Conservation (phyloP, 2,329 filamentous ascomycete genomes). For the Teratosphaeria zuluensis region DNA sequence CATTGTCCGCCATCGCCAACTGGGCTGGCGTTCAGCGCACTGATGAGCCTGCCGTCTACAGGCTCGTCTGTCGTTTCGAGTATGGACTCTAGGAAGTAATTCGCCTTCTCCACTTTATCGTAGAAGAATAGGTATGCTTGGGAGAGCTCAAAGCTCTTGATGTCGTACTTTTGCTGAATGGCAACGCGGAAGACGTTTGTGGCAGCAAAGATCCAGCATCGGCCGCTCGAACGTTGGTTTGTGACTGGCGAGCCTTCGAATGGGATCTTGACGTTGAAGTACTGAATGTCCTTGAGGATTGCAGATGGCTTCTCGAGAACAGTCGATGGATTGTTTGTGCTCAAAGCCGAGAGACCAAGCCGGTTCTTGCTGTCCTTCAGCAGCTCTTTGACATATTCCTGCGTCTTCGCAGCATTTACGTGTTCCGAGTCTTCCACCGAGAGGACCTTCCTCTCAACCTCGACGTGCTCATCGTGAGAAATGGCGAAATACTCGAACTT, state of each 20-base stretch:
- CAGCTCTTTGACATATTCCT: conserved; percentile 23
- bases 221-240: conserved; percentile 69
- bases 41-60: conserved; percentile 63
- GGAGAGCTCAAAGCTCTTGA: conserved; percentile 73
- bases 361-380: conserved; percentile 44
- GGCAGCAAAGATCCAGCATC: conserved; percentile 86
- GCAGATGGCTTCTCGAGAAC: conserved; percentile 57
- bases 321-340: conserved; percentile 54
- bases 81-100: conserved; percentile 79
- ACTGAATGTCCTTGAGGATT: conserved; percentile 60
- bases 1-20: conserved; percentile 79
- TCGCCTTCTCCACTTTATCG: conserved; percentile 88
- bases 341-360: conserved; percentile 65
- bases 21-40: conserved; percentile 56
- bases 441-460: conserved; percentile 2
- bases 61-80: conserved; percentile 63
- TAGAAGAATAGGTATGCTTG: conserved; percentile 86
- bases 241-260: conserved; percentile 75
- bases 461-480: conserved; percentile 11
- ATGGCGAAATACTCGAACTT: conserved; percentile 26
- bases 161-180: conserved; percentile 71
- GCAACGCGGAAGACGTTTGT: conserved; percentile 90
- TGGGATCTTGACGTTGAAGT: conserved; percentile 76
- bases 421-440: conserved; percentile 10
- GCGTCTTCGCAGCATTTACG: conserved; percentile 20